A percentile compares a stretch with the other conserved stretches of the same genome.
These are phyloP conservation scores for Lyophyllum decastes DNA, from an alignment of 768 basidiomycete genomes.

Conservation along the genomic window DNA sequence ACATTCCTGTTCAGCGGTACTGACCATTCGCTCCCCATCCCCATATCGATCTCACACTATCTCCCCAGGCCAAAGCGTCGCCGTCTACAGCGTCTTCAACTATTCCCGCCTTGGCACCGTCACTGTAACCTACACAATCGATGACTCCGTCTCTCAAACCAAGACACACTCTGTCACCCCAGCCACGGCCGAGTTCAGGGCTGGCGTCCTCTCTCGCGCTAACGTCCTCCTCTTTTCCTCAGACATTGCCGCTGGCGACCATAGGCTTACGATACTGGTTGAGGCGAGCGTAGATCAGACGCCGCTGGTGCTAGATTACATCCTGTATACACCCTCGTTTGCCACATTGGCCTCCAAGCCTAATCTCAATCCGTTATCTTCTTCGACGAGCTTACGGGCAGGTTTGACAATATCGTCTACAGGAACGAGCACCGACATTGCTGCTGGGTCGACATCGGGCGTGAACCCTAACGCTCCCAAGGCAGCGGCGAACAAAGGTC, in stretches of 20 bases:
- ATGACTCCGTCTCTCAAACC: conserved; percentile 14
- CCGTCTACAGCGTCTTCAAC: conserved; percentile 25
- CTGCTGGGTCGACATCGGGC: not conserved
- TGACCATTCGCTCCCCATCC: too few relatives aligned
- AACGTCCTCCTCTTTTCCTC: conserved; percentile 25
- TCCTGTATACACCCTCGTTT: conserved; percentile 26
- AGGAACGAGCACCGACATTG: not conserved
- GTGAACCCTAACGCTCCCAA: not conserved
- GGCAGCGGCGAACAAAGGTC: not conserved
- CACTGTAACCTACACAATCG: conserved; percentile 24
- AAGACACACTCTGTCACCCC: conserved; percentile 21
- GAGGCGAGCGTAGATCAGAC: conserved; percentile 20
- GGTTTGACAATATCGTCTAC: too few relatives aligned
- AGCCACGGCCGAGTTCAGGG: conserved; percentile 17
- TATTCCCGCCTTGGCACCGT: conserved; percentile 24
- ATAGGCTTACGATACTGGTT: conserved; percentile 24
- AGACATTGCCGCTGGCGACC: conserved; percentile 26
- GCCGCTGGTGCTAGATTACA: conserved; percentile 26
- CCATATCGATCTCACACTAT: too few relatives aligned
- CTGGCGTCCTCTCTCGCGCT: conserved; percentile 22
- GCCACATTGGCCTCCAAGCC: conserved; percentile 6
- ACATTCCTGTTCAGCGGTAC: conserved; percentile 32
- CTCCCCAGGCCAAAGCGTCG: too few relatives aligned
- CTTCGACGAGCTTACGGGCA: too few relatives aligned
- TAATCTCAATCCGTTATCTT: not conserved